Conservation (phyloP, 2,329 filamentous ascomycete species). For the Talaromyces sp. region DNA sequence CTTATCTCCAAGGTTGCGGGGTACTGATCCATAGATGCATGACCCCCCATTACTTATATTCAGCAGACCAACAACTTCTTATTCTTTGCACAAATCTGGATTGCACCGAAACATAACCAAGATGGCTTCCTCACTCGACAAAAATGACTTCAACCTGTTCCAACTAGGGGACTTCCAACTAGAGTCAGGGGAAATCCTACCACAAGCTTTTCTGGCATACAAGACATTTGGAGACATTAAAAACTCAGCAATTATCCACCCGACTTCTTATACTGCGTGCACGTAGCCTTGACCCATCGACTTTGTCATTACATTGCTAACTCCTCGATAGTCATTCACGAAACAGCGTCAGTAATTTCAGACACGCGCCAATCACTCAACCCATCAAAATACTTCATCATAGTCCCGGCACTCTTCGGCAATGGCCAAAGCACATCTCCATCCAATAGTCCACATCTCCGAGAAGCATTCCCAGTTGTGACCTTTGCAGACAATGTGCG, state of each 20-base stretch:
- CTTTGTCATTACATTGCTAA: neutral
- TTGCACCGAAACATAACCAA: neutral
- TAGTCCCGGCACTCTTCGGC: slow-evolving; percentile 66
- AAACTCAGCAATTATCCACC: slow-evolving; percentile 68
- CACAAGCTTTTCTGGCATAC: slow-evolving; percentile 68
- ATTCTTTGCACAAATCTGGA: neutral
- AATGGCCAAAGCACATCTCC: slow-evolving; percentile 67
- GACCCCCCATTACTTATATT: neutral
- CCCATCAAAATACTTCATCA: slow-evolving; percentile 64
- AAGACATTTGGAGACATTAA: slow-evolving; percentile 67
- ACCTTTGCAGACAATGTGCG: slow-evolving; percentile 67
- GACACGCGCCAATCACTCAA: slow-evolving; percentile 41
- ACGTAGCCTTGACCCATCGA: neutral
- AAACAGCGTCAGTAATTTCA: neutral
- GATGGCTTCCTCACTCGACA: neutral
- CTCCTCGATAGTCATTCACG: neutral
- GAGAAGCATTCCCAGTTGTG: slow-evolving; percentile 53
- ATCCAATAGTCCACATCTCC: slow-evolving; percentile 54
- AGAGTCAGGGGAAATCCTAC: slow-evolving; percentile 60
- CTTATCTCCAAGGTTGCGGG: neutral
- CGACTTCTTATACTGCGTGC: slow-evolving; percentile 48
- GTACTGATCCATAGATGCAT: neutral
- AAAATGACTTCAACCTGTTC: slow-evolving; percentile 44
- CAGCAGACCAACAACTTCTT: neutral
- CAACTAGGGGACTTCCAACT: slow-evolving; percentile 65